phyloP scores from a whole-genome alignment of 495 filamentous ascomycete genomes.

The Aspergillus avenaceus region DNA sequence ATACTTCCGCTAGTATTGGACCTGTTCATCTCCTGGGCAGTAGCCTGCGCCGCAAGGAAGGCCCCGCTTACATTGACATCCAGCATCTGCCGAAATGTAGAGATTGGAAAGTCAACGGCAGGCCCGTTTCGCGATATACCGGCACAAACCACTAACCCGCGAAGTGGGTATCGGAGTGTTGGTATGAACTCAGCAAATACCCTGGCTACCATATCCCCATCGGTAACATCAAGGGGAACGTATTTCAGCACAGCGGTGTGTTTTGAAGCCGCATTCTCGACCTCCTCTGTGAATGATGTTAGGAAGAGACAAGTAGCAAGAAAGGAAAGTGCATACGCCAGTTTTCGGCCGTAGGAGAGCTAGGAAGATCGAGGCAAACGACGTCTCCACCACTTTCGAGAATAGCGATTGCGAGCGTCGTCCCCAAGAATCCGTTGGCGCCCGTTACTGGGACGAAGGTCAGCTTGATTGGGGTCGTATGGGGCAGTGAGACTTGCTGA shows the following conservation, averaged over 20 bases:
- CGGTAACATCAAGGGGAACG: not conserved
- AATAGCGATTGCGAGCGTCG: conserved; percentile 41
- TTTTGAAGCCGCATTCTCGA: not conserved
- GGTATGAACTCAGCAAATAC: not conserved
- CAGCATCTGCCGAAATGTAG: conserved; percentile 40
- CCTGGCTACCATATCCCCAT: not conserved
- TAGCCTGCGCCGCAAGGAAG: conserved; percentile 64
- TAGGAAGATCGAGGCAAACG: conserved; percentile 49
- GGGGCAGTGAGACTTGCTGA: not conserved
- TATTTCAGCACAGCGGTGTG: not conserved
- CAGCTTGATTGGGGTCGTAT: not conserved
- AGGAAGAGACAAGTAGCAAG: not conserved
- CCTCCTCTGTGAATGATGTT: not conserved
- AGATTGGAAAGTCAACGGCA: conserved; percentile 56
- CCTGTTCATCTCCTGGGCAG: conserved; percentile 58
- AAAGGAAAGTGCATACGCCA: conserved; percentile 22
- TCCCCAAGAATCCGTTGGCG: conserved; percentile 21
- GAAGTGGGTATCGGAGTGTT: conserved; percentile 47
- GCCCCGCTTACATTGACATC: conserved; percentile 64
- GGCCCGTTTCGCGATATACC: conserved; percentile 61
- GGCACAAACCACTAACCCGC: conserved; percentile 74
- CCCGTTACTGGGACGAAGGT: not conserved
- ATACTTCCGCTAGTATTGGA: conserved; percentile 49
- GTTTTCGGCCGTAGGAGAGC: conserved; percentile 13
- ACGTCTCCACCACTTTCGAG: conserved; percentile 40